Evolutionary conservation across 345 rosid species (phyloP).

Genomic region (Conringia planisiliqua): DNA sequence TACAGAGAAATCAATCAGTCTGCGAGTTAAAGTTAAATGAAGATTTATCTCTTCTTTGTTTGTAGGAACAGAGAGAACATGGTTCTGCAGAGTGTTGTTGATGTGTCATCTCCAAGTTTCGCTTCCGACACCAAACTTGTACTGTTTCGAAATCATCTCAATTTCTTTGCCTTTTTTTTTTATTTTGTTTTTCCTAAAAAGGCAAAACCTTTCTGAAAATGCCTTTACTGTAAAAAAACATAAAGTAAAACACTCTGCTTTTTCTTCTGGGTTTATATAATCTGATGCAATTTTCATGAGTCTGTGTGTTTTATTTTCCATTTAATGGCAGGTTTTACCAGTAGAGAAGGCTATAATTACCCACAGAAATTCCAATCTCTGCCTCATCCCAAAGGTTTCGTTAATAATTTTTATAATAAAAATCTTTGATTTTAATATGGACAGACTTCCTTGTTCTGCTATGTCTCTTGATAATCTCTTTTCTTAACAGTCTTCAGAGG

Average conservation of each 20-base stretch:
- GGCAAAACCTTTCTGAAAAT: neutral
- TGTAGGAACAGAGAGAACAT: conserved; percentile 19
- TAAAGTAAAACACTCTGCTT: neutral
- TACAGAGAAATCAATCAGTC: neutral
- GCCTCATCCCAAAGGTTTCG: conserved; percentile 18
- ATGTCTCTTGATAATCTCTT: neutral
- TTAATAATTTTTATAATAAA: neutral
- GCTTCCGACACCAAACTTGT: conserved; percentile 43
- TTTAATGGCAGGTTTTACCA: conserved; percentile 39
- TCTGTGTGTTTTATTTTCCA: neutral
- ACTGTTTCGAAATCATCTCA: conserved; percentile 28
- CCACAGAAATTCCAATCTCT: conserved; percentile 31
- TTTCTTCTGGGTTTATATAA: conserved; percentile 9
- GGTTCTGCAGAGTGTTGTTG: conserved; percentile 40
- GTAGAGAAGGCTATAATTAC: conserved; percentile 34
- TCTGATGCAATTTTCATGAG: conserved; percentile 8
- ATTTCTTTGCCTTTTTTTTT: neutral
- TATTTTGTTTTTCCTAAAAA: neutral
- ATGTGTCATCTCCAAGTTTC: conserved; percentile 44
- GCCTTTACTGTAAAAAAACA: neutral
- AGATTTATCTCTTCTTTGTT: neutral
- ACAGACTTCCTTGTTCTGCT: neutral
- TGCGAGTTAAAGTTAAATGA: neutral
- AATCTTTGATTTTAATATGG: neutral
- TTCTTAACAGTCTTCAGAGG: conserved; percentile 51